These are phyloP conservation scores for Paecilomyces sp. DNA, from an alignment of 2,329 filamentous ascomycete species.

Conservation along the genomic window DNA sequence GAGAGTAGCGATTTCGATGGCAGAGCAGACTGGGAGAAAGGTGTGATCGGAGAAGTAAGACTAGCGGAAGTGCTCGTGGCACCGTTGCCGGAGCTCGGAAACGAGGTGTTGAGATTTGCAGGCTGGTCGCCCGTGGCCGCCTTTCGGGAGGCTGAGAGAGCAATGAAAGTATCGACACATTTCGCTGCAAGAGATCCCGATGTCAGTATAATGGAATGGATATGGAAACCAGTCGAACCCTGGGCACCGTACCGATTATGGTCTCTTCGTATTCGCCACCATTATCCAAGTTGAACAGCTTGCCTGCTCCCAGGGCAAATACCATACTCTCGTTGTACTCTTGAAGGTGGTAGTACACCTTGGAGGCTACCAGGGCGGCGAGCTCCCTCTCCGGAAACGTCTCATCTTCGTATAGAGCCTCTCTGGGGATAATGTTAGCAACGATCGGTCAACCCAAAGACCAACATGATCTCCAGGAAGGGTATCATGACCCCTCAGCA, in stretches of 20 bases:
- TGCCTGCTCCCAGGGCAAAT: slow-evolving; percentile 88
- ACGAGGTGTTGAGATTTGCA: slow-evolving; percentile 72
- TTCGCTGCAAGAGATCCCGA: slow-evolving; percentile 50
- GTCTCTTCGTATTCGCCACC: slow-evolving; percentile 97
- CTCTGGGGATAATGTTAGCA: slow-evolving; percentile 48
- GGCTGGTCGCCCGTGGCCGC: slow-evolving; percentile 44
- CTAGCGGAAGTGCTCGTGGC: slow-evolving; percentile 57
- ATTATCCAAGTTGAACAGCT: slow-evolving; percentile 87
- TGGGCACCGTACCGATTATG: slow-evolving; percentile 63
- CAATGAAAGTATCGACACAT: slow-evolving; percentile 96
- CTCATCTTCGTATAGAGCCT: slow-evolving; percentile 96
- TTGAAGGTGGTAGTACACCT: slow-evolving; percentile 98
- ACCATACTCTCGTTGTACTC: slow-evolving; percentile 99
- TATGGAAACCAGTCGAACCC: background rate
- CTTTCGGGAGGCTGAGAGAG: slow-evolving; percentile 58
- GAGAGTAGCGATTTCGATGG: slow-evolving; percentile 95
- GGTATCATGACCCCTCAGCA: background rate
- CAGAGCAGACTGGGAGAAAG: slow-evolving; percentile 87
- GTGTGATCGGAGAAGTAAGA: slow-evolving; percentile 80
- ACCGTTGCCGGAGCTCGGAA: slow-evolving; percentile 60
- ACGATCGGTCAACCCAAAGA: background rate
- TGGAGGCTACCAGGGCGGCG: slow-evolving; percentile 87
- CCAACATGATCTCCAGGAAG: background rate
- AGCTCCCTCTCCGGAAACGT: slow-evolving; percentile 88
- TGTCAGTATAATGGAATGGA: background rate